Evolutionary conservation across 208 protist species (phyloP).

Genomic region (Trypanosoma platydactyli): DNA sequence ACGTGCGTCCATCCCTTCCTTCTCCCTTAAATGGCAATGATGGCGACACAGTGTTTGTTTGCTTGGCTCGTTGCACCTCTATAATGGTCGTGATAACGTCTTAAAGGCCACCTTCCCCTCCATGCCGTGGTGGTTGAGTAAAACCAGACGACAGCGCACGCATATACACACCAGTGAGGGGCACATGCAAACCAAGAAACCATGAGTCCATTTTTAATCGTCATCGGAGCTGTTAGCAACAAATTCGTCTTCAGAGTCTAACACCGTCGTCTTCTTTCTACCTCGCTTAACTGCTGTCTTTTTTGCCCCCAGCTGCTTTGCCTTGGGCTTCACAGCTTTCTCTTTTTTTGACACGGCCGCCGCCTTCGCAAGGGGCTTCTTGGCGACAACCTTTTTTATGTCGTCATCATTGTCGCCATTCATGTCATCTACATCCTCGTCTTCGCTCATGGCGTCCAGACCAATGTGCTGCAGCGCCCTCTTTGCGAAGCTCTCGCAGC

Average conservation of each 20-base stretch:
- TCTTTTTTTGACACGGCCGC: neutral
- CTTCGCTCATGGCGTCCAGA: conserved; percentile 7
- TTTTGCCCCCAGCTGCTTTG: conserved; percentile 31
- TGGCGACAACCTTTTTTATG: conserved; percentile 8
- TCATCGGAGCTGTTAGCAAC: conserved; percentile 18
- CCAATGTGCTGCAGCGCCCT: conserved; percentile 41
- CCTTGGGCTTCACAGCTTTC: conserved; percentile 17
- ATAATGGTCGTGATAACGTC: too few species aligned
- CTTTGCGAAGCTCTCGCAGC: conserved; percentile 69
- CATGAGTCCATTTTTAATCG: conserved; percentile 6
- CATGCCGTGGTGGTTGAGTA: neutral
- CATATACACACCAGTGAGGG: neutral
- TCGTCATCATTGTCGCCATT: conserved; percentile 19
- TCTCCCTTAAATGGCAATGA: too few species aligned
- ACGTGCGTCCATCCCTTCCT: too few species aligned
- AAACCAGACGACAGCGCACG: neutral
- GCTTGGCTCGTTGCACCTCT: too few species aligned
- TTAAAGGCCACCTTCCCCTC: too few species aligned
- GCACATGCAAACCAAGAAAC: neutral
- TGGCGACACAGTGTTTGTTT: too few species aligned
- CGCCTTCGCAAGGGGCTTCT: conserved; percentile 30
- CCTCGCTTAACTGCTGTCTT: conserved; percentile 18
- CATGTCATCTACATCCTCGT: conserved; percentile 23
- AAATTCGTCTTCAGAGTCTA: conserved; percentile 33
- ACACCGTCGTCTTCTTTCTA: conserved; percentile 15